Evolutionary conservation across 768 basidiomycete genomes (phyloP), one percentile per base, ranked within the genome.

Genomic region (Panus rudis): DNA sequence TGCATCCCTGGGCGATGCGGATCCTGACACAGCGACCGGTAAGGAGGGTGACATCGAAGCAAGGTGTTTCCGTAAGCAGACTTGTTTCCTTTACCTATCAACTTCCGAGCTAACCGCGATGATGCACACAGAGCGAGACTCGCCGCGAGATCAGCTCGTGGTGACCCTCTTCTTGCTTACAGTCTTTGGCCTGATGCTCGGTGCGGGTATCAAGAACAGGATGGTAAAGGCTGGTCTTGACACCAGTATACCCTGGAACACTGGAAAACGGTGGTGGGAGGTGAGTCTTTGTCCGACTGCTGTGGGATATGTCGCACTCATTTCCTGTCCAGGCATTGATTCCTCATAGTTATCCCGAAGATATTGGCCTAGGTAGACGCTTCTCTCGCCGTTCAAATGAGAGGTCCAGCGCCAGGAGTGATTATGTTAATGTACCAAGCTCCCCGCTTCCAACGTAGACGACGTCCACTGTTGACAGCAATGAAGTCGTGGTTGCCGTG

Each of bases 41-140:
- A 92, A 87, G 59, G 92, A 94, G 63, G 92, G 92, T 32, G 91
- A 94, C 63, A 89, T 96, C 19, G 91, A 93, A 68, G 91, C 92
- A 45, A 72, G 92, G 60, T 96, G 92, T 72, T 94, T 94, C 68
- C 89, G 92, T 94, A 64, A 57, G 91, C 74, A 42, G 49, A 8
- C 2, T 42, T 28, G 39, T 38, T 52, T 56, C 49, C 54, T 54
- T 53, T 54, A 16, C 27, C 12, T 28, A 22, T 6, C 19, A 2
- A 19, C 4, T 13, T 7, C 32, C 33, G 7, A 16, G 33, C 16
- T 17, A 35, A 8, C 33, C 28, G 28, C 28, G n/a, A 10, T 30
- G n/a, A n/a, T 24, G 23, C 28, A 13, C 26, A 25, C 45, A 94
- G 92, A 93, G 68, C 79, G 92, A 48, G 92, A 94, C 69, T 92